Evolutionary conservation across 352 stramenopile genomes (phyloP).

Genomic region (Albugo candida): DNA sequence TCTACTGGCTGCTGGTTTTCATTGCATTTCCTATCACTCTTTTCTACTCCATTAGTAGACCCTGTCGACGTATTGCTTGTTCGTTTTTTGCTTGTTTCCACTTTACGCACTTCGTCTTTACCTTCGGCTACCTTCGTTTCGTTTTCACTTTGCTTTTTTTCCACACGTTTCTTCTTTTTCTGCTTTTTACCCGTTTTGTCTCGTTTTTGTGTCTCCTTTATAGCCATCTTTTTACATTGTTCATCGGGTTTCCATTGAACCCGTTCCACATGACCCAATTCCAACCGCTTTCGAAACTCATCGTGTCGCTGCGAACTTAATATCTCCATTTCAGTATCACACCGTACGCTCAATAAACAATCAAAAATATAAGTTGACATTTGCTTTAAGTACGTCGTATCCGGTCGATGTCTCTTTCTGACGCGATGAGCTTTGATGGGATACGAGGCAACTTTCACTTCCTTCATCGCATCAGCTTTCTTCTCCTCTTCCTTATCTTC

Average conservation of each 20-base stretch:
- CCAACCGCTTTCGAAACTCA: slow-evolving; percentile 53
- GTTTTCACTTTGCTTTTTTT: slow-evolving; percentile 1
- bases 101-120: background rate
- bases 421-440: slow-evolving; percentile 53
- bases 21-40: slow-evolving; percentile 1
- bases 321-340: slow-evolving; percentile 23
- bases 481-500: background rate
- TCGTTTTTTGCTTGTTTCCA: slow-evolving; percentile 3
- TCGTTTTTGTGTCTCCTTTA: background rate
- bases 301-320: slow-evolving; percentile 13
- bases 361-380: slow-evolving; percentile 74
- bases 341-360: slow-evolving; percentile 61
- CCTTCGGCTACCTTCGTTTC: background rate
- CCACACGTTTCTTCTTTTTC: slow-evolving; percentile 1
- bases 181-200: slow-evolving; percentile 6
- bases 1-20: background rate
- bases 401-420: slow-evolving; percentile 59
- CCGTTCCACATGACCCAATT: slow-evolving; percentile 38
- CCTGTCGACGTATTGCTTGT: slow-evolving; percentile 1
- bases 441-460: slow-evolving; percentile 13
- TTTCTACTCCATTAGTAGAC: background rate
- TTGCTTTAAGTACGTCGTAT: slow-evolving; percentile 64
- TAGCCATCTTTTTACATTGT: slow-evolving; percentile 10
- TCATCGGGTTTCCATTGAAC: slow-evolving; percentile 52
- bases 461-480: background rate